A percentile compares a stretch with the other conserved stretches of the same genome.
phyloP scores from a whole-genome alignment of 257 asterid genomes.

The Agastache rugosa region DNA sequence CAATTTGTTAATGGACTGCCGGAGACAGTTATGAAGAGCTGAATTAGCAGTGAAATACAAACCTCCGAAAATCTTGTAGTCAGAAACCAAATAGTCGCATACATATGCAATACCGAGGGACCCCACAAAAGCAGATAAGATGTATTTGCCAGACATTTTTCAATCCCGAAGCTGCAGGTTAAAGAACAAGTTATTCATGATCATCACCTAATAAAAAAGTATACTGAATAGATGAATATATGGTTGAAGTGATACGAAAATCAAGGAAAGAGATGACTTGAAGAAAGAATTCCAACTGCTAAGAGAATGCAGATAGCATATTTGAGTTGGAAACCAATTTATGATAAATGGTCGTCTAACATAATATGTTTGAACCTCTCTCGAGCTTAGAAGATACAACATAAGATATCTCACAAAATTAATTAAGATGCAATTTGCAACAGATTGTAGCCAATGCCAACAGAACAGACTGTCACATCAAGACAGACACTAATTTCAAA shows the following conservation, averaged over 20 bases:
- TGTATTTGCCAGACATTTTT: conserved; percentile 46
- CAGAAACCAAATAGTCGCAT: conserved; percentile 42
- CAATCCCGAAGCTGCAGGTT: conserved; percentile 27
- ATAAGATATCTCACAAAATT: background rate
- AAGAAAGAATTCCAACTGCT: background rate
- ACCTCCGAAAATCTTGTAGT: conserved; percentile 53
- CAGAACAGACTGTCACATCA: background rate
- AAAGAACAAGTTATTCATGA: background rate
- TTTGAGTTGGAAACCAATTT: conserved; percentile 7
- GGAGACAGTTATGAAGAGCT: background rate
- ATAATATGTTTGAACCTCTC: background rate
- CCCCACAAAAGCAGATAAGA: conserved; percentile 37
- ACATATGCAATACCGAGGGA: conserved; percentile 43
- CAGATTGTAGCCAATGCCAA: background rate
- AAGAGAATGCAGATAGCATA: background rate
- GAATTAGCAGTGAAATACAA: background rate
- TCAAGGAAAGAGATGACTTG: background rate
- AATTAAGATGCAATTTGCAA: background rate
- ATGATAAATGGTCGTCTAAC: background rate
- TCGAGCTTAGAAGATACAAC: background rate
- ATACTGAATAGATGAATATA: background rate
- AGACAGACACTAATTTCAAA: background rate
- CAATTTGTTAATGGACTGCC: conserved; percentile 6
- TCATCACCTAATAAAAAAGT: conserved; percentile 8
- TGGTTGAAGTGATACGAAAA: background rate